phyloP scores from a whole-genome alignment of 106 monocot species.

The Alisma plantagoaquatica region DNA sequence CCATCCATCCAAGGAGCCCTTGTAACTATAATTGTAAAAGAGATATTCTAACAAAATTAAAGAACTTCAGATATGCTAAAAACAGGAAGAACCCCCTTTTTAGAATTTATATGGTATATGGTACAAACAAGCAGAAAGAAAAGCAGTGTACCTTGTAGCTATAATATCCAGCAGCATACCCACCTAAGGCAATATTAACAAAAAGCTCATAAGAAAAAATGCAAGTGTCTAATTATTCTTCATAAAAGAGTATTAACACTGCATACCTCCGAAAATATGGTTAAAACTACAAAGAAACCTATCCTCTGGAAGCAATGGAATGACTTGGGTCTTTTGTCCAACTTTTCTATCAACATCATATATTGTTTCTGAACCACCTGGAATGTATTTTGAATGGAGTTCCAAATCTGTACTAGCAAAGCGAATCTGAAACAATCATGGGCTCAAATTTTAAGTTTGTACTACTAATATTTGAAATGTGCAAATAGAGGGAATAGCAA shows the following conservation, averaged over 20 bases:
- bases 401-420: slow-evolving; percentile 89
- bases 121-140: no score
- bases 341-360: slow-evolving; percentile 84
- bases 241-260: slow-evolving; percentile 1
- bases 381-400: slow-evolving; percentile 67
- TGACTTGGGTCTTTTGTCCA: slow-evolving; percentile 54
- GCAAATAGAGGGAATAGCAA: no score
- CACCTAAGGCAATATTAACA: slow-evolving; percentile 31
- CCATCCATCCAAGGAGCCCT: no score
- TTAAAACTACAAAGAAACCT: slow-evolving; percentile 97
- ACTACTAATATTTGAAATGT: no score
- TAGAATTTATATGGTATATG: no score
- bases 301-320: slow-evolving; percentile 74
- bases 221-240: not conserved
- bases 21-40: no score
- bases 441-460: no score
- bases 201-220: not conserved
- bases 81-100: no score
- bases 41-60: no score
- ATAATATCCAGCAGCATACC: slow-evolving; percentile 99
- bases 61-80: no score
- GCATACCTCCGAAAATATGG: slow-evolving; percentile 91
- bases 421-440: slow-evolving; percentile 69
- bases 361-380: slow-evolving; percentile 66
- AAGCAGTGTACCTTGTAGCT: slow-evolving; percentile 99